Evolutionary conservation across 345 rosid species (phyloP).

Genomic region (Eucalyptus polybractea): DNA sequence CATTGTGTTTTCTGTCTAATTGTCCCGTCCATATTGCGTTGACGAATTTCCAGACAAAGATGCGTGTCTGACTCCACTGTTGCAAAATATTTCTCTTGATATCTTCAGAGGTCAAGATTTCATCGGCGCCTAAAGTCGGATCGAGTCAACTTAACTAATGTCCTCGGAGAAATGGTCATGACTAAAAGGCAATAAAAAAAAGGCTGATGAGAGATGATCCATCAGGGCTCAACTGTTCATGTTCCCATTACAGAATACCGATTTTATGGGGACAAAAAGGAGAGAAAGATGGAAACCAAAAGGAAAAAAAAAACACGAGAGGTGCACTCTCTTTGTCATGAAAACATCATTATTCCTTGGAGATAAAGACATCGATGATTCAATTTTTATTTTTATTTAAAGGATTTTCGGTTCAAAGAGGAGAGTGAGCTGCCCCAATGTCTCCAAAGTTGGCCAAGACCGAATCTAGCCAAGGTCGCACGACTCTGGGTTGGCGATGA

Average conservation of each 20-base stretch:
- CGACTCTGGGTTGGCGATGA: background rate
- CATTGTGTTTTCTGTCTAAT: background rate
- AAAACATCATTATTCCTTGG: background rate
- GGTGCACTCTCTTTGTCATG: background rate
- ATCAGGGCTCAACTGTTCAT: background rate
- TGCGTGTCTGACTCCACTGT: background rate
- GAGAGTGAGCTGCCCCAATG: background rate
- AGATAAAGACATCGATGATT: background rate
- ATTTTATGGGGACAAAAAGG: background rate
- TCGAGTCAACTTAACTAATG: background rate
- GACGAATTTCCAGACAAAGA: background rate
- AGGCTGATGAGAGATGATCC: background rate
- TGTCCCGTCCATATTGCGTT: background rate
- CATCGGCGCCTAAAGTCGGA: background rate
- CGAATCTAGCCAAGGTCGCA: background rate
- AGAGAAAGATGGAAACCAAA: no score
- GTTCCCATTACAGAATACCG: background rate
- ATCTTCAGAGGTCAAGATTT: background rate
- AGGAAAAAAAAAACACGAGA: background rate
- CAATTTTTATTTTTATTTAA: fast-evolving
- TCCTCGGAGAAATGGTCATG: background rate
- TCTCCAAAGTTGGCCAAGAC: background rate
- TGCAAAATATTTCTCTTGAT: background rate
- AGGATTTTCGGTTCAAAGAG: background rate
- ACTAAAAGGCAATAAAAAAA: background rate